A percentile compares a stretch with the other conserved stretches of the same genome.
Evolutionary conservation across 148 eudicot species (phyloP).

Genomic region (Vaccinium darrowii): DNA sequence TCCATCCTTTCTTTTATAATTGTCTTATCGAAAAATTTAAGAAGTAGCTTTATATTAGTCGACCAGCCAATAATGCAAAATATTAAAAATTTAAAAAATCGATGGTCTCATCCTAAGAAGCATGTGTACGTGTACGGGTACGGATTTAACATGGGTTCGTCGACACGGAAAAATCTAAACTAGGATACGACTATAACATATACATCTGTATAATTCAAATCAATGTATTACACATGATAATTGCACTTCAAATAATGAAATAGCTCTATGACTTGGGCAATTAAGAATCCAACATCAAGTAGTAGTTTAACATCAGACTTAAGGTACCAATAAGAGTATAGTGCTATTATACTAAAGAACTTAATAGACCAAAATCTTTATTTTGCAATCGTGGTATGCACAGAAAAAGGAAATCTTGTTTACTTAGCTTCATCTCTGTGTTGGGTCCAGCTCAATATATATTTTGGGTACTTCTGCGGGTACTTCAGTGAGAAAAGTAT

Average conservation of each 20-base stretch:
- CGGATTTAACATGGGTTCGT: neutral
- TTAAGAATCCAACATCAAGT: neutral
- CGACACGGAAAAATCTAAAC: neutral
- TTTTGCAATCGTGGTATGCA: neutral
- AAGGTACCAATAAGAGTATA: neutral
- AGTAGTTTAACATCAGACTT: neutral
- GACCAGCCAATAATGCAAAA: neutral
- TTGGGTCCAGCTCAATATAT: neutral
- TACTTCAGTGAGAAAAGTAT: neutral
- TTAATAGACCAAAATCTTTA: neutral
- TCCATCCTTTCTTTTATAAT: neutral
- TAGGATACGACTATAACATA: neutral
- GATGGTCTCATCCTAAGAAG: neutral
- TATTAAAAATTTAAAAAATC: neutral
- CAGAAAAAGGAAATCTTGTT: neutral
- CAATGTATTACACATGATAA: neutral
- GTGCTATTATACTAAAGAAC: neutral
- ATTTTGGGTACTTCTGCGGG: neutral
- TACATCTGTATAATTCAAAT: neutral
- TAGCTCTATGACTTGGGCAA: neutral
- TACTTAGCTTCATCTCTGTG: neutral
- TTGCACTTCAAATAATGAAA: neutral
- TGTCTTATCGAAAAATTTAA: neutral
- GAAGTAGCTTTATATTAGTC: neutral
- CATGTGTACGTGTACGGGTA: neutral